Evolutionary conservation across 176 grass and related monocot genomes (phyloP), one percentile per base, ranked within the genome.

Genomic region (Saccharum spontaneum): DNA sequence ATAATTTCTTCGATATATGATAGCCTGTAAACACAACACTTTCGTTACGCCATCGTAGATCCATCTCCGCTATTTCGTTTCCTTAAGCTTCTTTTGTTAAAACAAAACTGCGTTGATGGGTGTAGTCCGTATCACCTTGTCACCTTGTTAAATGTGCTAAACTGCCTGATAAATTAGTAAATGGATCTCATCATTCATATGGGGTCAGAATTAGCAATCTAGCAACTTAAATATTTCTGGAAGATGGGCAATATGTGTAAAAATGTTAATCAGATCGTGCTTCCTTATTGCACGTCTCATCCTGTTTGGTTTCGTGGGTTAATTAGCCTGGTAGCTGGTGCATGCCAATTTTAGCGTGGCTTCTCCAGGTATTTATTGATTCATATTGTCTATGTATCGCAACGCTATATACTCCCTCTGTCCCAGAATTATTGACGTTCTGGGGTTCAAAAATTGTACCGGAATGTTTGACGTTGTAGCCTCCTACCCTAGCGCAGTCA

Each of bases 111-210:
- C 22, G 20, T 7, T 8, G 41, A 59, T 69, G 28, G 10, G 20
- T 57, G 7, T 9, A 10, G 54, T 33, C 13, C 10, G 28, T 16
- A 55, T 14, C 14, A 79, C 3, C 7, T 16, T 60, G 13, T 14
- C 14, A 79, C 3, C 7, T 16, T 60, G 13, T 57, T 71, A 28
- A 50, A 3, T 74, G 23, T 66, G n/a, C 3, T 75, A 1, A 28
- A 61, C 1, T 60, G 37, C 10, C 44, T 46, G 8, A 34, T 65
- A 41, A 20, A 71, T 43, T 23, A 76, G 1, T 71, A 54, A 67
- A 78, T 20, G n/a, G 34, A 73, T 84, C 66, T 79, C 33, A 62
- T 48, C 7, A 49, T 83, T 82, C 40, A 28, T 60, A 10, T 23
- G 22, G 22, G 57, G 8, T 60, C 57, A 24, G 22, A 13, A 44